These are phyloP conservation scores for Aspergillus fumigatiaffinis DNA, from an alignment of 2,329 filamentous ascomycete species.

Conservation along the genomic window DNA sequence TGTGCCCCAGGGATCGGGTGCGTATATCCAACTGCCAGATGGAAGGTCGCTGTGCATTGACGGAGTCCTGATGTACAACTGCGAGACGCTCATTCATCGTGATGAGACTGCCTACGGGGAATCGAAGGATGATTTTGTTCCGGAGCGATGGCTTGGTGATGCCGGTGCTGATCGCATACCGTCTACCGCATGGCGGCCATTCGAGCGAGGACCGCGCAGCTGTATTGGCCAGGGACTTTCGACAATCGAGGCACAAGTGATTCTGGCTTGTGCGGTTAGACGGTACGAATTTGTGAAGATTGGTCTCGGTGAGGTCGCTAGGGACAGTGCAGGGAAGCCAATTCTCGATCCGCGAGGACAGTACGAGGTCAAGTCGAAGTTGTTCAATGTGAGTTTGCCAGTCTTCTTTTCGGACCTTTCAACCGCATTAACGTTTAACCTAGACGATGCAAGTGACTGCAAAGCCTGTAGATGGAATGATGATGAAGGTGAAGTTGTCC, in stretches of 20 bases:
- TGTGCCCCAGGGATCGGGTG: no score
- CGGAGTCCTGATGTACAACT: constrained; percentile 11
- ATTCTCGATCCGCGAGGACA: not conserved
- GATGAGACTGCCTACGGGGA: constrained; percentile 14
- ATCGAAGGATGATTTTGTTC: constrained; percentile 27
- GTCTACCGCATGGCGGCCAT: constrained; percentile 45
- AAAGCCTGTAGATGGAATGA: no score
- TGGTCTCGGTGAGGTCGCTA: constrained; percentile 1
- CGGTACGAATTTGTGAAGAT: constrained; percentile 6
- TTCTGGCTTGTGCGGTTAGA: constrained; percentile 1
- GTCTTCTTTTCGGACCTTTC: not conserved
- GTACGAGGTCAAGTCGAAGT: not conserved
- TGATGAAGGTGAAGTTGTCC: no score
- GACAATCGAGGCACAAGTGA: constrained; percentile 34
- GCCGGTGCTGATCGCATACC: not conserved
- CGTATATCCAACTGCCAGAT: no score
- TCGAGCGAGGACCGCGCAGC: constrained; percentile 44
- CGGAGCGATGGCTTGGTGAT: constrained; percentile 21
- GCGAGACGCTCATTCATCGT: constrained; percentile 13
- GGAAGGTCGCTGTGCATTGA: constrained; percentile 32
- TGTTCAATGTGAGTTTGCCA: not conserved
- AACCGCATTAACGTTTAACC: not conserved
- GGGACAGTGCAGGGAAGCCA: not conserved
- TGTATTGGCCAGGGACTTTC: constrained; percentile 49
- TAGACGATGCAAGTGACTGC: no score